These are phyloP conservation scores for Aegilops longissima DNA, from an alignment of 176 grass and related monocot genomes.

Conservation along the genomic window DNA sequence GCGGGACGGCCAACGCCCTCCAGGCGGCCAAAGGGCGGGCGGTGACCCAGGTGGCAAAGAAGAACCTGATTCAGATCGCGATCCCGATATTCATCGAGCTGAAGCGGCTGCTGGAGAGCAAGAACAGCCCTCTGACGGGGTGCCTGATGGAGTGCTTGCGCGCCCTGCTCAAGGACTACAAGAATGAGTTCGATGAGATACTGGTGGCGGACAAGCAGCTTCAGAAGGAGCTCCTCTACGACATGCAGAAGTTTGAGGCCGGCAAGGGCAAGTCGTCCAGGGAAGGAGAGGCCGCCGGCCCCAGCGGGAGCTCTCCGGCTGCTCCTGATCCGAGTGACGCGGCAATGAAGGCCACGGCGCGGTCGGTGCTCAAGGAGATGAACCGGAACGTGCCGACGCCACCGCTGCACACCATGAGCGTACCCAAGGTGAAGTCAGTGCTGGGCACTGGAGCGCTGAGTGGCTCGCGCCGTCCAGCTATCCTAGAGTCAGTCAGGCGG, in stretches of 20 bases:
- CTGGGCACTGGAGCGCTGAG: not conserved
- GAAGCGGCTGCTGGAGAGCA: slow-evolving; percentile 84
- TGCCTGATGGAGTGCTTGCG: slow-evolving; percentile 89
- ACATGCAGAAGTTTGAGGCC: slow-evolving; percentile 75
- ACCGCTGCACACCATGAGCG: slow-evolving; percentile 55
- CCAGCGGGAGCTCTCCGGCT: slow-evolving; percentile 26
- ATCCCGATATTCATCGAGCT: slow-evolving; percentile 93
- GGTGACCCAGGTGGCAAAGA: slow-evolving; percentile 91
- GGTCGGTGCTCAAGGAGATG: slow-evolving; percentile 74
- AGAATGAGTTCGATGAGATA: slow-evolving; percentile 93
- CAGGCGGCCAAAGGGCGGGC: slow-evolving; percentile 70
- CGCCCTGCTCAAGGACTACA: slow-evolving; percentile 87
- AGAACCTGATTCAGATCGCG: slow-evolving; percentile 90
- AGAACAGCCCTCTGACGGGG: slow-evolving; percentile 78
- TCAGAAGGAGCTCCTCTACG: slow-evolving; percentile 89
- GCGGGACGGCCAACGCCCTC: slow-evolving; percentile 22
- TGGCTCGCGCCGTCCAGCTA: not conserved
- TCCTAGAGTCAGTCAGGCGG: slow-evolving; percentile 68
- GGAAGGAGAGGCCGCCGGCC: slow-evolving; percentile 27
- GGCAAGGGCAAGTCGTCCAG: slow-evolving; percentile 52
- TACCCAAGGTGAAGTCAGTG: slow-evolving; percentile 73
- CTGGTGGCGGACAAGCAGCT: slow-evolving; percentile 91
- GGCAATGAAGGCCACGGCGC: slow-evolving; percentile 46
- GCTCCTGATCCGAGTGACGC: not conserved
- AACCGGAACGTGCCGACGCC: slow-evolving; percentile 56